Percentiles rank a stretch among this genome's conserved stretches.
Evolutionary conservation across 306 rosid species (phyloP).

Genomic region (Trifolium repens): DNA sequence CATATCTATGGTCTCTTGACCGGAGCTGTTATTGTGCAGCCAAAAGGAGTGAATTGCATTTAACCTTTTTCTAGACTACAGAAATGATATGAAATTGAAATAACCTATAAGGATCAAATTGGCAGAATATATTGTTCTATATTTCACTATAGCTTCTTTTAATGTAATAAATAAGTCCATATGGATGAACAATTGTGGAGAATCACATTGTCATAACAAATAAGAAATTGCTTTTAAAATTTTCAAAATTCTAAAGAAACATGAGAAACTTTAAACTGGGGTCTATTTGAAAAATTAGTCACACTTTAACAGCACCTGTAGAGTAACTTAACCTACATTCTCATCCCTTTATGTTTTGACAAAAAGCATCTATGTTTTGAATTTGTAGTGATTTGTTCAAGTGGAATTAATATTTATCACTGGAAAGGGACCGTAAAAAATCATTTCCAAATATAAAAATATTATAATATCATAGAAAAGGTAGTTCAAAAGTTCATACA

Average conservation of each 20-base stretch:
- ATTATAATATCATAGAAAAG: constrained; percentile 6
- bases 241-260: background rate
- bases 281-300: constrained; percentile 1
- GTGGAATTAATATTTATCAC: background rate
- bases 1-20: background rate
- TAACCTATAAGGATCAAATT: no score
- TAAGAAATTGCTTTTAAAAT: background rate
- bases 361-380: background rate
- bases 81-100: no score
- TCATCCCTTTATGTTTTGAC: background rate
- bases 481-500: background rate
- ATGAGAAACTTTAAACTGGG: background rate
- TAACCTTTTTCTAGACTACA: no score
- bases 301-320: background rate
- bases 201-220: background rate
- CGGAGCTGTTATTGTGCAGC: constrained; percentile 12
- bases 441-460: background rate
- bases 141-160: no score
- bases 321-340: background rate
- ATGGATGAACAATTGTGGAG: no score
- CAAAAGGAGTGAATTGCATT: background rate
- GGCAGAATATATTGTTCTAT: no score
- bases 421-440: background rate
- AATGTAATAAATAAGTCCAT: no score
- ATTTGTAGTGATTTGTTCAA: constrained; percentile 6